Conservation (phyloP, 768 basidiomycete genomes). For the Boletus rubescentipes region DNA sequence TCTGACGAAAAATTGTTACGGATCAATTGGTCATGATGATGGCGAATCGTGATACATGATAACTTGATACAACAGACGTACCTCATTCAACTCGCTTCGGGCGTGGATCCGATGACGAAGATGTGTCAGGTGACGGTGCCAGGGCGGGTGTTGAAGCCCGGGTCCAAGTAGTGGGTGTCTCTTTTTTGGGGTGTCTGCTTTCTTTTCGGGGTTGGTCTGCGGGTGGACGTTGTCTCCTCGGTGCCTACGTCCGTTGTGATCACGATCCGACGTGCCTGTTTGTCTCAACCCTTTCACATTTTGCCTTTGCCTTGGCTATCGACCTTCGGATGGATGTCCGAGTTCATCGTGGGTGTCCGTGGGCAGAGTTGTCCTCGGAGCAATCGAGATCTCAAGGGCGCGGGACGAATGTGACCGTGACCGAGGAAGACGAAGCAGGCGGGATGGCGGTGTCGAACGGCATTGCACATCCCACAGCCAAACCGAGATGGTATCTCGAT, state of each 20-base stretch:
- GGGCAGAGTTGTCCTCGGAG: constrained; percentile 11
- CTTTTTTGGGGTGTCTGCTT: neutral
- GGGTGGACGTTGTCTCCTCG: neutral
- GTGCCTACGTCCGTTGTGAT: neutral
- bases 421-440: constrained; percentile 5
- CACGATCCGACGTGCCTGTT: neutral
- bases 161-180: constrained; percentile 34
- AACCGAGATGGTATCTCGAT: neutral
- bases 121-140: constrained; percentile 31
- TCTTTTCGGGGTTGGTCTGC: neutral
- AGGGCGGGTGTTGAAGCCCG: constrained; percentile 20
- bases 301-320: neutral
- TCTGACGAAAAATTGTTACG: neutral
- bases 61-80: constrained; percentile 27
- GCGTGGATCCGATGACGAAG: constrained; percentile 37
- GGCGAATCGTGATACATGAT: constrained; percentile 1
- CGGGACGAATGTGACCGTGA: neutral
- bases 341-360: constrained; percentile 10
- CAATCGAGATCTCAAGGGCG: constrained; percentile 16
- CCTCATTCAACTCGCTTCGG: constrained; percentile 43
- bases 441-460: constrained; percentile 12
- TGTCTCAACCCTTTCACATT: neutral
- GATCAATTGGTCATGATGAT: neutral
- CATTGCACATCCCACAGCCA: neutral
- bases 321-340: constrained; percentile 1